A percentile compares a stretch with the other conserved stretches of the same genome.
Conservation (phyloP, 352 stramenopile species). For the Phytopythium sindhum region DNA sequence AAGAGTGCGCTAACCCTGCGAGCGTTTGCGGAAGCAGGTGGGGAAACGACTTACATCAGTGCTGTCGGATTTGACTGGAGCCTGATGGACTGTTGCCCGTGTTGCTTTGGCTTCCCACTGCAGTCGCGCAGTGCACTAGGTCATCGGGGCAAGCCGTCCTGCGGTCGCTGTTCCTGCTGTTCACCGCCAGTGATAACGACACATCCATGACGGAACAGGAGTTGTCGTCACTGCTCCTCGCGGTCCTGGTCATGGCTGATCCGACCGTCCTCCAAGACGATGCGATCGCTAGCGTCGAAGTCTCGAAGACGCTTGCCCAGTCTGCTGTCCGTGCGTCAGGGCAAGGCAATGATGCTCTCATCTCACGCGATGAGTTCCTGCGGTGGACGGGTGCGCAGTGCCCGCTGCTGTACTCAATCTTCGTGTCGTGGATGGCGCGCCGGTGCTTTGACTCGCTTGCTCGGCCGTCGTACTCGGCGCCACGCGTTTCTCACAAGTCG, state of each 20-base stretch:
- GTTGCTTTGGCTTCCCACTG: background rate
- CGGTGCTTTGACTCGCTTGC: conserved; percentile 50
- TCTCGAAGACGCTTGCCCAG: conserved; percentile 38
- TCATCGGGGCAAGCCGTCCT: conserved; percentile 60
- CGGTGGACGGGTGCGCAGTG: conserved; percentile 56
- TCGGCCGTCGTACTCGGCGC: conserved; percentile 45
- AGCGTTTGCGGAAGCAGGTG: conserved; percentile 72
- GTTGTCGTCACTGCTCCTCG: conserved; percentile 41
- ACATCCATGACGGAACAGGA: conserved; percentile 36
- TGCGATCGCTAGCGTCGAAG: conserved; percentile 18
- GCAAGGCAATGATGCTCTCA: background rate
- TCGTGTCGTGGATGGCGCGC: conserved; percentile 65
- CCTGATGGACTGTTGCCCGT: background rate
- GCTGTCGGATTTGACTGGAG: background rate
- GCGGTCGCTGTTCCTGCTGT: conserved; percentile 53
- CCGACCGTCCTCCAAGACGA: conserved; percentile 23
- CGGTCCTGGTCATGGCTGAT: conserved; percentile 54
- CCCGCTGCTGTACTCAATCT: conserved; percentile 73
- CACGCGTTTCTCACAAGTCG: conserved; percentile 53
- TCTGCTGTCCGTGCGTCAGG: conserved; percentile 29
- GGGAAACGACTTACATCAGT: background rate
- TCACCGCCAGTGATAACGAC: conserved; percentile 21
- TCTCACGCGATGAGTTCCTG: conserved; percentile 50
- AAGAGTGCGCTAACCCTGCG: conserved; percentile 25
- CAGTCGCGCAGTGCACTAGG: conserved; percentile 64